Base-by-base conservation (phyloP, 805 yeast genomes). In the Kuraishia hungarica region DNA sequence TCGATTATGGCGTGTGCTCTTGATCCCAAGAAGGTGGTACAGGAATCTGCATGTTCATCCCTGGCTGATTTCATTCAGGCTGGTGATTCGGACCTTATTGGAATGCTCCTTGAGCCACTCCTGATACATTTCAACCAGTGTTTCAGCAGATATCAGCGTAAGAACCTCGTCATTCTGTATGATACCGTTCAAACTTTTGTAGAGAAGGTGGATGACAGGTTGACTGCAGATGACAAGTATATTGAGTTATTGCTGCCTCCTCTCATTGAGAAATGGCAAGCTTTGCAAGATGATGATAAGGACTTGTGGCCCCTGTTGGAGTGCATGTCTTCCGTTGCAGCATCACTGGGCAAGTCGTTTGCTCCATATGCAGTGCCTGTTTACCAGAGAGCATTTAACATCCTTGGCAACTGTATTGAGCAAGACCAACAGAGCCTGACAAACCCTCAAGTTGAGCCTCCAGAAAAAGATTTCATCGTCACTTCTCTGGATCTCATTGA, bases 301-400 rank as follows among this genome's bases (percentile, higher is more conserved):
- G 97, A 84, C 62, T 70, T 93, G 60, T 90, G 97, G 93, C 96
- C 97, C 5, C 75, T 94, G 59, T 72, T 94, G 57, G 98, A 93
- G 69, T 92, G 98, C 70, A 79, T 94, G 81, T 89, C 97, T 3
- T 82, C 91, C 20, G 87, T 94, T 39, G 96, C 97, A 13, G 91
- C 96, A 1, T 80, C 91, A 2, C 72, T 92, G 57, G 96, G 97
- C 22, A 89, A 87, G 59, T 67, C 80, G 26, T 93, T 93, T 73
- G 88, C 91, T 6, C 96, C 96, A 5, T 90, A 84, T 74, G 97
- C 98, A 0, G 78, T 86, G 11, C 87, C 92, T 7, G 93, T 92
- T 11, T 94, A 89, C 66, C 80, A 80, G 63, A 77, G 98, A 60
- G 89, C 96, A 1, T 71, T 83, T 53, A 76, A 82, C 55, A 88